A percentile compares a stretch with the other conserved stretches of the same genome.
These are phyloP conservation scores for Pelargonium nanum DNA, from an alignment of 345 rosid genomes.

Conservation along the genomic window DNA sequence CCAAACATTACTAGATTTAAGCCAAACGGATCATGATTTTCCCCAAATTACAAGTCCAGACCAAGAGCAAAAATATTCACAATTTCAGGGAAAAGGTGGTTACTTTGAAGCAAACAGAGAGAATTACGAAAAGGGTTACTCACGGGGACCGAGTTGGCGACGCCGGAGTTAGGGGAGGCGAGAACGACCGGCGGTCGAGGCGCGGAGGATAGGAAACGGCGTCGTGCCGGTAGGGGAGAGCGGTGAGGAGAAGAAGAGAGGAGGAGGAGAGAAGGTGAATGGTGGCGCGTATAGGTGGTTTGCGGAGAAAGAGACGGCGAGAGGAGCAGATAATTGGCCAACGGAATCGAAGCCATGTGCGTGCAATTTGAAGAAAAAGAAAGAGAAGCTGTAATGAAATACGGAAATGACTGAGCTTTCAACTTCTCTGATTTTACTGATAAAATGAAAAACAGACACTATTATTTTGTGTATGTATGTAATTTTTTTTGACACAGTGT, in stretches of 20 bases:
- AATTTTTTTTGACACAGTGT: no score
- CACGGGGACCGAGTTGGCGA: slow-evolving; percentile 45
- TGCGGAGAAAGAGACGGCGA: not conserved
- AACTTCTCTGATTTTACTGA: not conserved
- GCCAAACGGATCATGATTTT: not conserved
- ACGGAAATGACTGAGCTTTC: not conserved
- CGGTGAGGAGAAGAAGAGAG: not conserved
- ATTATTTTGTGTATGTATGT: no score
- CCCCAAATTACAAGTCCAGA: not conserved
- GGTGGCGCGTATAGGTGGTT: not conserved
- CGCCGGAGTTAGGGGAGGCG: slow-evolving; percentile 18
- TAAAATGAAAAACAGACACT: no score
- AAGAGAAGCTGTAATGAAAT: not conserved
- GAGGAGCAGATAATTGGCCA: not conserved
- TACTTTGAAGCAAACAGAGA: no score
- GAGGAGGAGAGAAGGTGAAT: not conserved
- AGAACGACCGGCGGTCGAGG: slow-evolving; percentile 14
- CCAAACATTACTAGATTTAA: not conserved
- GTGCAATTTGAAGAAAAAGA: not conserved
- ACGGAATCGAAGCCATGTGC: not conserved
- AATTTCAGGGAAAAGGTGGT: no score
- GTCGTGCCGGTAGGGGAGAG: slow-evolving; percentile 14
- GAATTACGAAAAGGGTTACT: slow-evolving; percentile 6
- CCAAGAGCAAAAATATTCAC: not conserved
- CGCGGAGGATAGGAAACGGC: slow-evolving; percentile 11